Evolutionary conservation across 2,329 filamentous ascomycete genomes (phyloP).

Genomic region (Hansfordia pulvinata): DNA sequence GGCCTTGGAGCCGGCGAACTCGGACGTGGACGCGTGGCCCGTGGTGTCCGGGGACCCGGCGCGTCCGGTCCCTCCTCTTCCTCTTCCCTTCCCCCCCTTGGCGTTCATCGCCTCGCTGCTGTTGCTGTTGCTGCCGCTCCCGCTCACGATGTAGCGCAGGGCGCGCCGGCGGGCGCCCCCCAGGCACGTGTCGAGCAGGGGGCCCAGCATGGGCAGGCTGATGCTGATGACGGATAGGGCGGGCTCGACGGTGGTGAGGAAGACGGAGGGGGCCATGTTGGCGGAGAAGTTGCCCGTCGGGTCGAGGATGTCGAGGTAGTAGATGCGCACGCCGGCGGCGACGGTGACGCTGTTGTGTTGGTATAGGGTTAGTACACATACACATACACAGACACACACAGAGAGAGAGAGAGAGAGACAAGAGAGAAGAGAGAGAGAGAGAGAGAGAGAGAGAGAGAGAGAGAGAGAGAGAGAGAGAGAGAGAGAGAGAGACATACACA

Average conservation of each 20-base stretch:
- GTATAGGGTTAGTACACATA: too few species aligned
- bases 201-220: slow-evolving; percentile 8
- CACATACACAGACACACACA: too few species aligned
- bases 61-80: not conserved
- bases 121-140: not conserved
- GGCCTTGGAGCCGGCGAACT: too few species aligned
- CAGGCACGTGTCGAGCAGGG: slow-evolving; percentile 2
- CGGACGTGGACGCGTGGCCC: too few species aligned
- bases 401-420: too few species aligned
- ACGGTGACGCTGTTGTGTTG: slow-evolving; percentile 11
- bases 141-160: slow-evolving; percentile 3
- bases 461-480: slow-evolving; percentile 3
- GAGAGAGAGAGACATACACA: slow-evolving; percentile 7
- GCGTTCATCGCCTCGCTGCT: slow-evolving; percentile 5
- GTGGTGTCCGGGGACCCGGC: too few species aligned
- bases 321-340: slow-evolving; percentile 8
- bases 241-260: slow-evolving; percentile 9
- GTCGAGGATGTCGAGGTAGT: slow-evolving; percentile 8
- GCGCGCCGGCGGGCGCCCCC: slow-evolving; percentile 1
- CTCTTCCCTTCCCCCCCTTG: not conserved
- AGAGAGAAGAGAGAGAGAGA: too few species aligned
- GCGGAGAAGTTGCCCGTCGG: not conserved
- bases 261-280: slow-evolving; percentile 13
- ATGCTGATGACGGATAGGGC: slow-evolving; percentile 8
- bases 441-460: too few species aligned